Evolutionary conservation across 148 eudicot genomes (phyloP).

Genomic region (Camellia lanceoleosa): DNA sequence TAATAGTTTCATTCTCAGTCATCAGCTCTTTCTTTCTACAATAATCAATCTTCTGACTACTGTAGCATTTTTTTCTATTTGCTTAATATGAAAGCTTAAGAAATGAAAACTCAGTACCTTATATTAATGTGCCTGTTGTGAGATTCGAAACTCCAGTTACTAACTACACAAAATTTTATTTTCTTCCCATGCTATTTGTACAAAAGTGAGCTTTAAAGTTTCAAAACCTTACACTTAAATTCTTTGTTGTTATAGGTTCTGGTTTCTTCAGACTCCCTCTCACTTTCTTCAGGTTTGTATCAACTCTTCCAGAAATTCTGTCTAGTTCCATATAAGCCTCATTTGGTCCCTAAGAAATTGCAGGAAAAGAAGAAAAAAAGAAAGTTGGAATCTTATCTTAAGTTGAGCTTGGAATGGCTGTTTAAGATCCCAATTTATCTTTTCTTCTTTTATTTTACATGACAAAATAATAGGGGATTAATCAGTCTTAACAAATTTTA

Average conservation of each 20-base stretch:
- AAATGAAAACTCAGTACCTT: not conserved
- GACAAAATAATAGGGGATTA: not conserved
- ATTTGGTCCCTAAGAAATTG: not conserved
- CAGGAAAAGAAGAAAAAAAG: not conserved
- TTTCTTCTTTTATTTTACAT: not conserved
- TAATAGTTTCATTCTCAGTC: not conserved
- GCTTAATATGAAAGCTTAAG: not conserved
- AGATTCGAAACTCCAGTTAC: not conserved
- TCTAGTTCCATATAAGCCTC: not conserved
- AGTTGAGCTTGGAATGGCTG: not conserved
- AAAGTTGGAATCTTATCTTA: not conserved
- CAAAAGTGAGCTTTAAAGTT: not conserved
- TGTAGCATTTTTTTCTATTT: not conserved
- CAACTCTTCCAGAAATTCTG: not conserved
- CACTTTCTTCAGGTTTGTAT: constrained; percentile 53
- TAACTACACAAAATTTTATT: not conserved
- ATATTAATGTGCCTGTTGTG: not conserved
- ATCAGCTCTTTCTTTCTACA: not conserved
- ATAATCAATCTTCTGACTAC: not conserved
- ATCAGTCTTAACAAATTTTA: not conserved
- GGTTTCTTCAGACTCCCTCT: constrained; percentile 41
- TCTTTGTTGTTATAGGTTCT: constrained; percentile 42
- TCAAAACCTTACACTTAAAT: not conserved
- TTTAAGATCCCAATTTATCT: not conserved
- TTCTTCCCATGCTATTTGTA: not conserved